phyloP scores from a whole-genome alignment of 192 early-diverging fungal genomes.

The Podochytrium sp. region DNA sequence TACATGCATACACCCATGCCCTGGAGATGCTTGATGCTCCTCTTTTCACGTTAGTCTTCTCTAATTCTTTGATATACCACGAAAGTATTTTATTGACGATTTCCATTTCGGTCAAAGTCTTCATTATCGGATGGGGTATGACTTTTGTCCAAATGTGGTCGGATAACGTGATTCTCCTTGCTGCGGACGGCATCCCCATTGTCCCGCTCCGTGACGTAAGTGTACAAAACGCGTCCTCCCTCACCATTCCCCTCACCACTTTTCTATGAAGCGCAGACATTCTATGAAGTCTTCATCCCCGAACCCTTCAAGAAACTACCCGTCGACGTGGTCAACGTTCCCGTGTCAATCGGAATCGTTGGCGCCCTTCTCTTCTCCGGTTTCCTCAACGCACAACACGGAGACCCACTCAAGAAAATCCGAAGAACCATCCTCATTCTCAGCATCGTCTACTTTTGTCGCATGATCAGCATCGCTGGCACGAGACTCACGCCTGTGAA shows the following conservation, averaged over 20 bases:
- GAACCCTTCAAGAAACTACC: neutral
- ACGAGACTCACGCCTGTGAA: neutral
- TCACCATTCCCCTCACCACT: too few relatives aligned
- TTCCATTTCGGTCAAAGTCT: neutral
- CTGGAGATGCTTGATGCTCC: neutral
- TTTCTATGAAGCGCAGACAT: too few relatives aligned
- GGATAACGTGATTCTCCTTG: neutral
- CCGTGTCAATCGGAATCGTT: neutral
- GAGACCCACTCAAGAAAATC: neutral
- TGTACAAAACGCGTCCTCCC: too few relatives aligned
- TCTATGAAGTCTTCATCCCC: slow-evolving; percentile 2
- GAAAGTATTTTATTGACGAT: too few relatives aligned
- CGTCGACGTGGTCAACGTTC: neutral
- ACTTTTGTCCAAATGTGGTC: neutral
- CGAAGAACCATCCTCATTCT: neutral
- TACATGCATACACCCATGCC: neutral
- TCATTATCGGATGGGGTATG: neutral
- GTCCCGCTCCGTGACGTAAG: neutral
- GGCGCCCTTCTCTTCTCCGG: neutral
- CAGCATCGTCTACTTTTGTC: neutral
- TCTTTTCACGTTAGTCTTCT: too few relatives aligned
- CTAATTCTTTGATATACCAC: too few relatives aligned
- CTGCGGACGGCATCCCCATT: neutral
- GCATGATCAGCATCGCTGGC: neutral
- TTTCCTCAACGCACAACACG: neutral